Evolutionary conservation across 805 yeast species (phyloP), one percentile per base, ranked within the genome.

Genomic region (Wickerhamiella sorbophila): DNA sequence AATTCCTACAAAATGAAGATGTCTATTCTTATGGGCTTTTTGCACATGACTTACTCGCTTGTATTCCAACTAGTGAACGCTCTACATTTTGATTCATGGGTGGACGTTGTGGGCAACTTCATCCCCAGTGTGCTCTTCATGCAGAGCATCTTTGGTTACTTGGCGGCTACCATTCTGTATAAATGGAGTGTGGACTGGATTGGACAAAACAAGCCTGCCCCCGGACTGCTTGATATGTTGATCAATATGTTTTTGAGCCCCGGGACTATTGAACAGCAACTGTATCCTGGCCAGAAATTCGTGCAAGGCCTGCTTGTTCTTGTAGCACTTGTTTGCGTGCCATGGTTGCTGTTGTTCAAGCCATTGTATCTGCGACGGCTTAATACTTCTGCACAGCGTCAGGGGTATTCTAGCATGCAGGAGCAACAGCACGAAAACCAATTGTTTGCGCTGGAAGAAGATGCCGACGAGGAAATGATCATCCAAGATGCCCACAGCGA

Each of bases 1-100:
- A 91, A 91, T 65, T 87, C 96, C 1, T 91, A 85, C 66, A 91
- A 91, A 67, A 91, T 91, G 99, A 91, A 91, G 58, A 67, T 91
- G 48, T 87, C 97, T 3, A 80, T 91, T 42, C 67, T 91, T 54
- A 81, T 91, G 87, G 99, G 99, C 4, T 88, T 80, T 63, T 65
- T 70, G 33, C 99, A 91, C 63, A 91, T 91, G 99, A 67, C 88
- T 4, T 91, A 88, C 63, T 83, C 95, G 6, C 76, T 75, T 55
- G 59, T 74, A 58, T 87, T 87, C 58, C 84, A 95, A 17, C 70
- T 78, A 45, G 85, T 80, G 41, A 91, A 91, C 60, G 81, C 80
- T 52, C 55, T 72, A 21, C 71, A 70, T 56, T 83, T 75, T 67
- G 64, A 75, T 32, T 81, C 91, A 22, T 61, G 60, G 45, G 76